Evolutionary conservation across 768 basidiomycete species (phyloP).

Genomic region (Russula abietina): DNA sequence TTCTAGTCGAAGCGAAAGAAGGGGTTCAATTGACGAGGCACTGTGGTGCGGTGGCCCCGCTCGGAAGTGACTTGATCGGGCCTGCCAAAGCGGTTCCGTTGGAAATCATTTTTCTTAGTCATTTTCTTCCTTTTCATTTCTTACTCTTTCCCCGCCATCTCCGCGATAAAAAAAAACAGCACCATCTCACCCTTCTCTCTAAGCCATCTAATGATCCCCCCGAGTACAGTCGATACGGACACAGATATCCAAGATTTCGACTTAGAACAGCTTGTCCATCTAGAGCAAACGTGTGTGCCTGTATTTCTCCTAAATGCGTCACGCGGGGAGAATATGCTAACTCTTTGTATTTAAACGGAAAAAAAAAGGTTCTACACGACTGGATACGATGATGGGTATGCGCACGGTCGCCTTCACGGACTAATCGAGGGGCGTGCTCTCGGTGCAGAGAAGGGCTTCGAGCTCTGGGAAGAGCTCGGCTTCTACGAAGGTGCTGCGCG

Average conservation of each 20-base stretch:
- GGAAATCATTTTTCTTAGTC: background rate
- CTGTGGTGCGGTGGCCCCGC: background rate
- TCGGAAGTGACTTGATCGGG: background rate
- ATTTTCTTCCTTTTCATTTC: background rate
- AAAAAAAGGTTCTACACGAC: constrained; percentile 74
- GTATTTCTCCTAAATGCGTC: background rate
- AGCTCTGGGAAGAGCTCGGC: constrained; percentile 96
- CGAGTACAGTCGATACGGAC: background rate
- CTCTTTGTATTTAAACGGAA: background rate
- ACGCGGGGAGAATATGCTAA: background rate
- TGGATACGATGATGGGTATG: constrained; percentile 73
- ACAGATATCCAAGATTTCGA: constrained; percentile 25
- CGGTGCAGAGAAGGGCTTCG: constrained; percentile 85
- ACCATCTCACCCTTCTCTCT: too few species aligned
- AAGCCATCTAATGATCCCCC: constrained; percentile 1
- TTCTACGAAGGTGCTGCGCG: constrained; percentile 84
- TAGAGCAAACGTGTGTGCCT: constrained; percentile 31
- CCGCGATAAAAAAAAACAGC: background rate
- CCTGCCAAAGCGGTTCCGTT: background rate
- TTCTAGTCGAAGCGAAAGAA: constrained; percentile 19
- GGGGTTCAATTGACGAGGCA: background rate
- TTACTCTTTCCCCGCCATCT: constrained; percentile 5
- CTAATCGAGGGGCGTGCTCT: constrained; percentile 86
- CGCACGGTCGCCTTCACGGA: constrained; percentile 85
- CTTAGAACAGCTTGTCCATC: constrained; percentile 29